Base-by-base conservation (phyloP, 23 red algal species). In the Gracilaria vermiculophylla region DNA sequence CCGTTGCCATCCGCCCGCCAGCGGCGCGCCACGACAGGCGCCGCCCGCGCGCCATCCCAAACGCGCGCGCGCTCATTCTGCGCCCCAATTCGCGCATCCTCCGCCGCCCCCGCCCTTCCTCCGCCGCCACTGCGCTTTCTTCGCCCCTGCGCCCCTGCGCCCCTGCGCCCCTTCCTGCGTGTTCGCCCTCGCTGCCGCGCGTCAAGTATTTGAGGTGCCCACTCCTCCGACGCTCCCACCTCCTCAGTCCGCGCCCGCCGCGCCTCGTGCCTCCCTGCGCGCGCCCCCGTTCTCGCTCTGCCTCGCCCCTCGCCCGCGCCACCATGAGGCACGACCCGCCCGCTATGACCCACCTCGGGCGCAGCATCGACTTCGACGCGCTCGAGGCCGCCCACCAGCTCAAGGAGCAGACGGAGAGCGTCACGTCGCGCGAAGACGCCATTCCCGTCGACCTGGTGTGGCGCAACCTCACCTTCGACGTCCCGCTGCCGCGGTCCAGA, bases 381-480 rank as follows among this genome's bases (percentile, higher is more conserved):
- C 47, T 85, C 0, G 81, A 71, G 24, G 81, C 81, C 14, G 72
- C 66, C 24, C 81, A 57, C 61, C 62, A 58, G 37, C 60, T 85
- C 2, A 69, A 15, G 25, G 32, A 54, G 2, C 7, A 31, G n/a
- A 13, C 58, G 36, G 62, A 85, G 42, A 85, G 81, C 23, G 81
- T 85, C 81, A 85, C 81, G 43, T 69, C 81, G 19, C 58, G 81
- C 15, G 81, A 85, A 10, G 25, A 62, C 21, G 37, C 81, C 10
- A 71, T 85, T 9, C 81, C 81, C 11, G 81, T 85, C 19, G 83
- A 88, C 53, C 50, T 88, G 3, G 83, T 78, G 20, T 88, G 83
- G 83, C 69, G 69, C 52, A 70, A 88, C 51, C 69, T 88, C 9
- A 88, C 83, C 3, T 88, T 88, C 24, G 69, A 76, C 27, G 83